Evolutionary conservation across 2,329 filamentous ascomycete species (phyloP), one percentile per base, ranked within the genome.

Genomic region (Fusarium pseudonygamai): DNA sequence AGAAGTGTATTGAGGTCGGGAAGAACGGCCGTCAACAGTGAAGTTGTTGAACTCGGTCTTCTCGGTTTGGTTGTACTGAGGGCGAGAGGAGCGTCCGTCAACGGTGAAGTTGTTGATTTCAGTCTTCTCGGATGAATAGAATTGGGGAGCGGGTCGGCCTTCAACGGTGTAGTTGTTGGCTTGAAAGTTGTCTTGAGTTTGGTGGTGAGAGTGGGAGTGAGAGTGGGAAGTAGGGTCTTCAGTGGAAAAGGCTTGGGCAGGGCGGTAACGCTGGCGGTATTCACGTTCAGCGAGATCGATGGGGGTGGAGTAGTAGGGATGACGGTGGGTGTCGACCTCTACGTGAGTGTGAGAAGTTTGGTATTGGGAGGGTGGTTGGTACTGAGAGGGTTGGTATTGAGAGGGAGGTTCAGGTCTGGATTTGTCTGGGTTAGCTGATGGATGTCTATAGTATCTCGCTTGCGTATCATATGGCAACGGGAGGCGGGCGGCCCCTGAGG

Each of bases 261-360:
- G 85, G 77, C 89, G 88, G 83, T 86, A 85, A 75, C 88, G 88
- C 81, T 89, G 84, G 80, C 90, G 90, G 82, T 91, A 92, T 83
- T 91, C 86, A 83, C 88, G 89, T 84, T 92, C 90, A 80, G 89
- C 89, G 76, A 88, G 82, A 84, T 92, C 90, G 82, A 92, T 86
- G 76, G 87, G 83, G 77, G 83, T 86, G 78, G 85, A 81, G 80
- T 84, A 83, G 72, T 84, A 83, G 72, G 84, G 81, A 79, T 84
- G 83, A 77, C 83, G 82, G 75, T 86, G 86, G 74, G 78, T 79
- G 82, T 93, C 87, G 80, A 91, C 85, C 84, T 93, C 89, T 83
- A 93, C 84, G 82, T 90, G 89, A 82, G 89, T 87, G 82, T 92
- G 76, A 78, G 76, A 78, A 68, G 76, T 89, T 79, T 87, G 85